A percentile compares a stretch with the other conserved stretches of the same genome.
Conservation (phyloP, 208 protist genomes). For the Leishmania gerbilli region DNA sequence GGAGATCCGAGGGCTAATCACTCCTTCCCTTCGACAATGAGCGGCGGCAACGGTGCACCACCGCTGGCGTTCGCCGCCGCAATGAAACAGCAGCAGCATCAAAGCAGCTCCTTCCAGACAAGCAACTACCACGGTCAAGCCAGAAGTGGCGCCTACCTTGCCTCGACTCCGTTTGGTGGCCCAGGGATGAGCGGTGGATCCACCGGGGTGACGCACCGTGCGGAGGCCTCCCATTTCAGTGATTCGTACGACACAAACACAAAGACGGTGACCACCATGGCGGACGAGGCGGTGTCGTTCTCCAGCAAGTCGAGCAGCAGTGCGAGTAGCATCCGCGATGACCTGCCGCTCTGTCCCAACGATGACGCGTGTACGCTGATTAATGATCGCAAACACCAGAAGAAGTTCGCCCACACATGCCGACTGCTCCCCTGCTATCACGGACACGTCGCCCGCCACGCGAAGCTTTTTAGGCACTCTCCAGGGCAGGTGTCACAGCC, state of each 20-base stretch:
- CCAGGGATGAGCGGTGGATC: neutral
- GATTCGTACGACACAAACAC: constrained; percentile 19
- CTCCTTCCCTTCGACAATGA: constrained; percentile 10
- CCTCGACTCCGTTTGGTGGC: neutral
- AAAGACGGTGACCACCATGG: constrained; percentile 20
- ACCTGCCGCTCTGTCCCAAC: constrained; percentile 71
- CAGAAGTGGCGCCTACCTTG: constrained; percentile 16
- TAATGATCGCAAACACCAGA: constrained; percentile 85
- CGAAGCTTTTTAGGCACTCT: constrained; percentile 81
- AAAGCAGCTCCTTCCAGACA: neutral
- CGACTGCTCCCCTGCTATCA: constrained; percentile 89
- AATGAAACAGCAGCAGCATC: constrained; percentile 17
- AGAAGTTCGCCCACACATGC: constrained; percentile 84
- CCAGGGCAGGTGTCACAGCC: constrained; percentile 64
- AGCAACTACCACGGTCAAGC: neutral
- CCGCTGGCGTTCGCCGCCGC: constrained; percentile 16
- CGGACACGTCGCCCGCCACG: constrained; percentile 70
- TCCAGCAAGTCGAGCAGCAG: constrained; percentile 69
- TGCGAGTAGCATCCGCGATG: constrained; percentile 59
- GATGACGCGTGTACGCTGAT: constrained; percentile 74
- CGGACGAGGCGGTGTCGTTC: constrained; percentile 42
- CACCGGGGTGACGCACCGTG: neutral
- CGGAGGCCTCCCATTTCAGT: neutral
- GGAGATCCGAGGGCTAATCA: constrained; percentile 12
- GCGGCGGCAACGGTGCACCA: neutral